Conservation (phyloP, 768 basidiomycete species). For the Mycena metata region DNA sequence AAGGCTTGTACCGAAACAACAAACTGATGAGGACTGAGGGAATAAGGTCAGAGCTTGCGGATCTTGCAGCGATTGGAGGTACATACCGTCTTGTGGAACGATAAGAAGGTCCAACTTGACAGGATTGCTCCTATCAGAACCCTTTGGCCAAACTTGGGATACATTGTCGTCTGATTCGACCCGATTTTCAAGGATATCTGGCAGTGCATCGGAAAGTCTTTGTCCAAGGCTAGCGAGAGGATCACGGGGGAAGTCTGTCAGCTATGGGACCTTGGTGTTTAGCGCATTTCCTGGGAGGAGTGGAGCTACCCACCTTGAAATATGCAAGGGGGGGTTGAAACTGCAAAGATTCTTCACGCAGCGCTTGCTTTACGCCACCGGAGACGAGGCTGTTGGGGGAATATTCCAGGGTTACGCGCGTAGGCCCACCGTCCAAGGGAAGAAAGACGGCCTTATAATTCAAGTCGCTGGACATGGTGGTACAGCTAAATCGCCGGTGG, state of each 20-base stretch:
- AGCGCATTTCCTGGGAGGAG: conserved; percentile 9
- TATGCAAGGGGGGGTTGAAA: conserved; percentile 5
- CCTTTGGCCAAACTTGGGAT: conserved; percentile 1
- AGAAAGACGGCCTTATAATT: neutral
- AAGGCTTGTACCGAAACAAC: conserved; percentile 23
- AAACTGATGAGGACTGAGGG: conserved; percentile 12
- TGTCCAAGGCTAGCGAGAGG: conserved; percentile 4
- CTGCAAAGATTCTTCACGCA: neutral
- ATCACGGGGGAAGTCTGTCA: conserved; percentile 7
- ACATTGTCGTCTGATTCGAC: neutral
- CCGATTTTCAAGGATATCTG: neutral
- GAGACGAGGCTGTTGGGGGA: neutral
- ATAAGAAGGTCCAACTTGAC: neutral
- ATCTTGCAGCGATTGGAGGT: conserved; percentile 12
- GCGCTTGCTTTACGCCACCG: neutral
- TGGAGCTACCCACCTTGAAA: conserved; percentile 24
- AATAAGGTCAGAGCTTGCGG: conserved; percentile 16
- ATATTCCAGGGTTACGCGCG: neutral
- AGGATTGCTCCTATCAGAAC: neutral
- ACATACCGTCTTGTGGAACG: conserved; percentile 2
- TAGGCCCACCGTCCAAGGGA: conserved; percentile 6
- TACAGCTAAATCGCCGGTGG: no score
- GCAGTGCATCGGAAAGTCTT: conserved; percentile 4
- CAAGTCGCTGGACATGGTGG: no score
- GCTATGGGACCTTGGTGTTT: conserved; percentile 23